Conservation (phyloP, 2,329 filamentous ascomycete species). For the Trichocomaceae sp. region DNA sequence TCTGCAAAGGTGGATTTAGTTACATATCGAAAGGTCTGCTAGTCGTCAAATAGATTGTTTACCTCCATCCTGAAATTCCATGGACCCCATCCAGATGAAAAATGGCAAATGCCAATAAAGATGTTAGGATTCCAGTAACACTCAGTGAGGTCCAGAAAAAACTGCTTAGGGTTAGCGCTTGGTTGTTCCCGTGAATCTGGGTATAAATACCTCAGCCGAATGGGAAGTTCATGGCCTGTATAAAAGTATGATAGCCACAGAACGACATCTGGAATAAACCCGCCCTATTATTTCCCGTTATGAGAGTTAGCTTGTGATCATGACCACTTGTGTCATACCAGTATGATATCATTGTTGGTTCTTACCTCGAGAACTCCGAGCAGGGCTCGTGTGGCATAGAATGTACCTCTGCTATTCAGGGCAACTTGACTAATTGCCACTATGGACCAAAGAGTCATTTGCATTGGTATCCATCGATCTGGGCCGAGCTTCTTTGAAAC, state of each 20-base stretch:
- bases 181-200: too few relatives aligned
- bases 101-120: constrained; percentile 5
- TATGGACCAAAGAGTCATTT: constrained; percentile 39
- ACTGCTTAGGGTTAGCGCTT: background rate
- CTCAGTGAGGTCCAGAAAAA: constrained; percentile 7
- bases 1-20: background rate
- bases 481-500: constrained; percentile 53
- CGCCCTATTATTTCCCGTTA: too few relatives aligned
- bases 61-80: constrained; percentile 3
- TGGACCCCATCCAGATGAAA: constrained; percentile 6
- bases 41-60: too few relatives aligned
- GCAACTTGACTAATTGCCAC: constrained; percentile 38
- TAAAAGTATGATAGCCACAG: constrained; percentile 5
- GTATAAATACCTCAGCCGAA: constrained; percentile 1
- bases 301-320: too few relatives aligned
- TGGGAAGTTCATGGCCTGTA: background rate
- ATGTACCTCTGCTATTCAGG: constrained; percentile 38
- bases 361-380: constrained; percentile 39
- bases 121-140: background rate
- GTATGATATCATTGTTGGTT: too few relatives aligned
- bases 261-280: constrained; percentile 1
- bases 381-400: constrained; percentile 35
- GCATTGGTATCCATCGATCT: constrained; percentile 26
- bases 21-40: too few relatives aligned
- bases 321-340: too few relatives aligned